Conservation (phyloP, 768 basidiomycete species). For the Lepiota subincarnata region DNA sequence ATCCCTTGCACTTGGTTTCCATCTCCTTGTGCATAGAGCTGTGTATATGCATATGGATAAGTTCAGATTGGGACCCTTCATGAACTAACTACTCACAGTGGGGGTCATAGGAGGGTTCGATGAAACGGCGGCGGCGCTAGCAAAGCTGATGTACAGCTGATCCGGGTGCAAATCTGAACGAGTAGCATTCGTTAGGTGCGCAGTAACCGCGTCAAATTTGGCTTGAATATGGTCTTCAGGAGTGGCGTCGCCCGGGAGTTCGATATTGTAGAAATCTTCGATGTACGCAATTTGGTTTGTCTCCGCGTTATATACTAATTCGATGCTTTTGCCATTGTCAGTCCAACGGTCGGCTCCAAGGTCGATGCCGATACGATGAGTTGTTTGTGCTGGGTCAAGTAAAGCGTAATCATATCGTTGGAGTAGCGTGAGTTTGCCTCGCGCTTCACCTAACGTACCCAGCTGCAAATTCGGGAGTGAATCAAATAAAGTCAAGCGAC, state of each 20-base stretch:
- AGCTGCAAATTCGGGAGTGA: slow-evolving; percentile 24
- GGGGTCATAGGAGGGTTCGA: neutral
- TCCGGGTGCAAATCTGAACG: slow-evolving; percentile 28
- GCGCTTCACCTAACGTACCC: slow-evolving; percentile 45
- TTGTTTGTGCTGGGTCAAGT: slow-evolving; percentile 29
- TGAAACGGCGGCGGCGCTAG: slow-evolving; percentile 30
- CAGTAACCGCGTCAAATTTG: slow-evolving; percentile 37
- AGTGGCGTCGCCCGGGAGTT: slow-evolving; percentile 29
- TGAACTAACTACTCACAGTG: neutral
- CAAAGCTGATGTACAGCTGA: slow-evolving; percentile 46
- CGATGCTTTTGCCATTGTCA: slow-evolving; percentile 43
- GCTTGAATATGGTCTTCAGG: slow-evolving; percentile 35
- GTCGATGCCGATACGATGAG: slow-evolving; percentile 41
- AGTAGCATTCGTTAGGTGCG: slow-evolving; percentile 40
- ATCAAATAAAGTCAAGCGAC: neutral
- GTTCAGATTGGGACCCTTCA: neutral
- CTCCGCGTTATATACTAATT: slow-evolving; percentile 37
- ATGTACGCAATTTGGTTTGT: slow-evolving; percentile 38
- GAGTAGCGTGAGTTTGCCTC: slow-evolving; percentile 48
- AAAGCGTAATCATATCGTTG: slow-evolving; percentile 42
- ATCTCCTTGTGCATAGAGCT: slow-evolving; percentile 44
- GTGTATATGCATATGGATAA: neutral
- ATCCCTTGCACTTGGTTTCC: slow-evolving; percentile 33
- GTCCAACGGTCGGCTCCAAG: slow-evolving; percentile 41
- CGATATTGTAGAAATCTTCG: slow-evolving; percentile 42